Conservation (phyloP, 495 filamentous ascomycete genomes). For the Penicillium goetzii region DNA sequence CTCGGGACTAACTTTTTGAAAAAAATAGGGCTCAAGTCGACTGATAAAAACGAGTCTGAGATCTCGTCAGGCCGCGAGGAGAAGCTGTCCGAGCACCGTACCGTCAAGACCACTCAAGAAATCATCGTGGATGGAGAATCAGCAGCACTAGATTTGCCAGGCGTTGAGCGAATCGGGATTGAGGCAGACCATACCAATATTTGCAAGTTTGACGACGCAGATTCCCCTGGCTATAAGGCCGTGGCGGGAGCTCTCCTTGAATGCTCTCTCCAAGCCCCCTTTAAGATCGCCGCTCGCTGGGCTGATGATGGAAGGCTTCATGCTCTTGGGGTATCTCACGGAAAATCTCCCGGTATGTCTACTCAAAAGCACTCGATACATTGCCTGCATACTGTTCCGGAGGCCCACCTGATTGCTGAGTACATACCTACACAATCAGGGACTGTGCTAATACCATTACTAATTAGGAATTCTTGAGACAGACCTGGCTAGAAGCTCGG, state of each 20-base stretch:
- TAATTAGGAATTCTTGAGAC: conserved; percentile 24
- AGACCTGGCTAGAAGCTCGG: conserved; percentile 17
- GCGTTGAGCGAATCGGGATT: conserved; percentile 76
- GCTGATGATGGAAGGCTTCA: conserved; percentile 54
- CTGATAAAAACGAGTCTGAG: neutral
- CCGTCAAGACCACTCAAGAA: conserved; percentile 58
- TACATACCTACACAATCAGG: conserved; percentile 28
- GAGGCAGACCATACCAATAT: conserved; percentile 83
- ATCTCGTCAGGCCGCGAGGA: neutral
- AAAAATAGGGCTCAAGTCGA: neutral
- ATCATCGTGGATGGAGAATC: conserved; percentile 74
- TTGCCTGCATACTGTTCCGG: neutral
- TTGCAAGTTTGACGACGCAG: conserved; percentile 79
- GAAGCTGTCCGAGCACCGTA: neutral
- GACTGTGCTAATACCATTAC: conserved; percentile 32
- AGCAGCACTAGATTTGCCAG: conserved; percentile 72
- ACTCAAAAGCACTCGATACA: conserved; percentile 3
- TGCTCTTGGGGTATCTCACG: conserved; percentile 20
- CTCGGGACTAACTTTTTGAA: neutral
- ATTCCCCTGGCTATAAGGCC: conserved; percentile 71
- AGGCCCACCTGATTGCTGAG: neutral
- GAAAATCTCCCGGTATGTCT: conserved; percentile 37
- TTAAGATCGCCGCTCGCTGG: conserved; percentile 63
- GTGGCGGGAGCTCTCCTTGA: conserved; percentile 70
- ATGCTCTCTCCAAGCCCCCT: conserved; percentile 64